Conservation (phyloP, 1,284 basidiomycete genomes). For the Leccinum solheimii region DNA sequence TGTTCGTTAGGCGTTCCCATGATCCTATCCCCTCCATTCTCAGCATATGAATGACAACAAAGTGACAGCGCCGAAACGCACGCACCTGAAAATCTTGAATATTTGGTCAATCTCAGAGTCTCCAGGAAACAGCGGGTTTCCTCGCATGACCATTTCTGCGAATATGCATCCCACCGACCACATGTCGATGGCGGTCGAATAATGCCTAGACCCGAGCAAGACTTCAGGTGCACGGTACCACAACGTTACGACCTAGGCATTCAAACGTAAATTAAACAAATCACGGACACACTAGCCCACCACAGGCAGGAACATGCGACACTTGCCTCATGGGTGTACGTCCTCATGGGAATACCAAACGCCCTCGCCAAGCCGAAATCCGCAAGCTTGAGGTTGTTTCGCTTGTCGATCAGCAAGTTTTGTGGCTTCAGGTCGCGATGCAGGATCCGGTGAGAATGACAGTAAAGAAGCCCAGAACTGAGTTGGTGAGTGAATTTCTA, state of each 20-base stretch:
- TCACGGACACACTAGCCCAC: background rate
- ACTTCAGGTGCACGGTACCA: constrained; percentile 99
- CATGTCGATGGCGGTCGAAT: constrained; percentile 97
- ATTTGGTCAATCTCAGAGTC: constrained; percentile 99
- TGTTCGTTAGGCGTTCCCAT: constrained; percentile 95
- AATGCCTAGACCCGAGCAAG: constrained; percentile 92
- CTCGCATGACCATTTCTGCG: constrained; percentile 89
- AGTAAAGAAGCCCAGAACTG: constrained; percentile 87
- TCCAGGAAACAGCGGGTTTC: constrained; percentile 93
- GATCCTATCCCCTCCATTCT: constrained; percentile 53
- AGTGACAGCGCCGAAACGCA: constrained; percentile 1
- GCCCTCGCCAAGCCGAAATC: constrained; percentile 97
- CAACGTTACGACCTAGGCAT: constrained; percentile 86
- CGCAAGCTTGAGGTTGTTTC: constrained; percentile 90
- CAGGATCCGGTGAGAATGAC: constrained; percentile 94
- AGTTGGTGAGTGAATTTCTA: constrained; percentile 92
- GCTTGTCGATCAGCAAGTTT: constrained; percentile 91
- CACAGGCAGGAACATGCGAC: constrained; percentile 4
- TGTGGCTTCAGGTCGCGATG: constrained; percentile 98
- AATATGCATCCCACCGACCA: constrained; percentile 98
- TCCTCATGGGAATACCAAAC: constrained; percentile 96
- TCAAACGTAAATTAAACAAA: constrained; percentile 15
- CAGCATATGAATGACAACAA: constrained; percentile 3
- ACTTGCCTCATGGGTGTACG: constrained; percentile 94
- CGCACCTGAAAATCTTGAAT: constrained; percentile 96